Evolutionary conservation across 2,329 filamentous ascomycete species (phyloP).

Genomic region (Aspergillus eucalypticola): DNA sequence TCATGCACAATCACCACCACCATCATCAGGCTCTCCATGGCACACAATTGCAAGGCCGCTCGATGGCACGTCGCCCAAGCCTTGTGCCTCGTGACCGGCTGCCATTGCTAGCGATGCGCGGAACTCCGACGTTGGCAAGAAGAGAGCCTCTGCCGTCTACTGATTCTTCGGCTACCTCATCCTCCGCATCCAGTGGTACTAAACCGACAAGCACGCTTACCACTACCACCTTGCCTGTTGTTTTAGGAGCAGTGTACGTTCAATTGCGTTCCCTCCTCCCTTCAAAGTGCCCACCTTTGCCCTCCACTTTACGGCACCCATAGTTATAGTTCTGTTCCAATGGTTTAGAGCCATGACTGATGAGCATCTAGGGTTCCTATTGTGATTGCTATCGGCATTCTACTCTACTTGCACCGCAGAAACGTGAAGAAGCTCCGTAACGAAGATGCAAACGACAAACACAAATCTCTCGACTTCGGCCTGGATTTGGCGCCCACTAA

Average conservation of each 20-base stretch:
- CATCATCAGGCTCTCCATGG: constrained; percentile 30
- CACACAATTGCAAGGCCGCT: constrained; percentile 25
- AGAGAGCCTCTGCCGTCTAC: constrained; percentile 25
- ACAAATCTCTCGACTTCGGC: constrained; percentile 91
- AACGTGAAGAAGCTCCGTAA: constrained; percentile 68
- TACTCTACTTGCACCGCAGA: constrained; percentile 77
- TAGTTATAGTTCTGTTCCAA: neutral
- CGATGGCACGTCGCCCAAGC: constrained; percentile 25
- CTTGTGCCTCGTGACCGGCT: constrained; percentile 29
- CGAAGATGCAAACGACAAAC: constrained; percentile 84
- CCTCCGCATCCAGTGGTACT: constrained; percentile 28
- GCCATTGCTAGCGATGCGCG: constrained; percentile 23
- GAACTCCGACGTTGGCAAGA: constrained; percentile 30
- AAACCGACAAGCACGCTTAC: constrained; percentile 57
- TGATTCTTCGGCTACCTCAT: constrained; percentile 13
- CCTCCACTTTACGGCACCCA: neutral
- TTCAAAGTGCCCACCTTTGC: neutral
- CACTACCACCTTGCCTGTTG: constrained; percentile 65
- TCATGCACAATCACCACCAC: constrained; percentile 28
- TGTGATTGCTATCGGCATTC: constrained; percentile 62
- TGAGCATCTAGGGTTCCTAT: constrained; percentile 69
- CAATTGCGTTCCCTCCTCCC: neutral
- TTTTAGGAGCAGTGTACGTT: constrained; percentile 68
- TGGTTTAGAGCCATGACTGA: constrained; percentile 21
- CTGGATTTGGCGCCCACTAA: constrained; percentile 56